Conservation (phyloP, 2,329 filamentous ascomycete species). For the Mycosphaerella sp. region DNA sequence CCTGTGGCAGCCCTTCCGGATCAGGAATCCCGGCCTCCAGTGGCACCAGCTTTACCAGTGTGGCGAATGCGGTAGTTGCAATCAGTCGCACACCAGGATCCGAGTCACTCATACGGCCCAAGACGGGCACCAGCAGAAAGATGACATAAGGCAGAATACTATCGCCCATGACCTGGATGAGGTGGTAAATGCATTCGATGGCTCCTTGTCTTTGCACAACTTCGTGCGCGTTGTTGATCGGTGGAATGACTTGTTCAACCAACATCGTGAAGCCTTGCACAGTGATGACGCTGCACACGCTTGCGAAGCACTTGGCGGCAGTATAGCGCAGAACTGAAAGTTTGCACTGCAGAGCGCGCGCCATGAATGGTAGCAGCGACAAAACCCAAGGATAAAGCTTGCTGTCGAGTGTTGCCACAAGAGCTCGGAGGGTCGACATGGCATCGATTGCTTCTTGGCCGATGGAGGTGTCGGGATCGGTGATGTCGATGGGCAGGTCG, state of each 20-base stretch:
- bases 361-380: slow-evolving; percentile 74
- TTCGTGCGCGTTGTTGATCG: slow-evolving; percentile 84
- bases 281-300: slow-evolving; percentile 92
- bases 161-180: slow-evolving; percentile 98
- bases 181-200: slow-evolving; percentile 90
- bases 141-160: slow-evolving; percentile 95
- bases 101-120: slow-evolving; percentile 97
- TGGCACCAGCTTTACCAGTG: slow-evolving; percentile 91
- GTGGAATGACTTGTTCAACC: slow-evolving; percentile 85
- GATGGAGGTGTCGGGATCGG: slow-evolving; percentile 64
- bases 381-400: slow-evolving; percentile 74
- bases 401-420: slow-evolving; percentile 80
- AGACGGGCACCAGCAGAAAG: slow-evolving; percentile 93
- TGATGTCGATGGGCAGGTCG: slow-evolving; percentile 62
- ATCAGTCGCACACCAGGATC: slow-evolving; percentile 92
- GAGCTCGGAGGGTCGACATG: slow-evolving; percentile 82
- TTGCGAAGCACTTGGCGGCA: slow-evolving; percentile 94
- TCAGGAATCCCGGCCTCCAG: slow-evolving; percentile 96
- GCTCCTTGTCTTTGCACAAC: slow-evolving; percentile 85
- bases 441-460: slow-evolving; percentile 93
- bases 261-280: slow-evolving; percentile 94
- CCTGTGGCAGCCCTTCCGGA: slow-evolving; percentile 82
- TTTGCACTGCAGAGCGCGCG: slow-evolving; percentile 78
- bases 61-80: slow-evolving; percentile 94
- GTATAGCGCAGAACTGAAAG: slow-evolving; percentile 93